phyloP scores from a whole-genome alignment of 2,329 filamentous ascomycete genomes.

The Aspergillus novofumigatus region DNA sequence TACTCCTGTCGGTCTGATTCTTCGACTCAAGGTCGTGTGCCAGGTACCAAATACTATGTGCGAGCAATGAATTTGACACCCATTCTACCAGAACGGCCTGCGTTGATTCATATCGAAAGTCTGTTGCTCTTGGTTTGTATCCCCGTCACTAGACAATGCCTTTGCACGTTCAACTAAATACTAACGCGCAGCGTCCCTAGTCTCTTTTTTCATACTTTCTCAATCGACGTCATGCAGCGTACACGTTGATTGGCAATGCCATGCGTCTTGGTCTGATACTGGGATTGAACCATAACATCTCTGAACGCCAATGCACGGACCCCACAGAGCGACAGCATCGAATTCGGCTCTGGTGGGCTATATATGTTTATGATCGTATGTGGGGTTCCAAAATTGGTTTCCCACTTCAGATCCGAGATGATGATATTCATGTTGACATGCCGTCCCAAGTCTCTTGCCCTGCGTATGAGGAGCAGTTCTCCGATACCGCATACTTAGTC shows the following conservation, averaged over 20 bases:
- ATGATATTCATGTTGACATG: slow-evolving; percentile 37
- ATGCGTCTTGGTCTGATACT: slow-evolving; percentile 38
- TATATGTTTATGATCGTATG: slow-evolving; percentile 36
- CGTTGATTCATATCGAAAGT: slow-evolving; percentile 38
- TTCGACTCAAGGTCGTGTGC: slow-evolving; percentile 22
- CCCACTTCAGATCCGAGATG: slow-evolving; percentile 43
- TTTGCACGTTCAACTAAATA: background rate
- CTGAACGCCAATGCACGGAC: slow-evolving; percentile 21
- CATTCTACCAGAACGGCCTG: slow-evolving; percentile 38
- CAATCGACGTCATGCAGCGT: slow-evolving; percentile 25
- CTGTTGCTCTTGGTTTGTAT: slow-evolving; percentile 31
- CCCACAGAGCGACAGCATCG: slow-evolving; percentile 31
- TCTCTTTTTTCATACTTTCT: slow-evolving; percentile 24
- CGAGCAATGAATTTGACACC: slow-evolving; percentile 34
- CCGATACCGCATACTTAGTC: slow-evolving; percentile 26
- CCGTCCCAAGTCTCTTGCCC: slow-evolving; percentile 20
- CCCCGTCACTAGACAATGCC: too few species aligned
- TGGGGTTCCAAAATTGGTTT: slow-evolving; percentile 45
- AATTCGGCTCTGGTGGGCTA: slow-evolving; percentile 29
- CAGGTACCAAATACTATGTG: slow-evolving; percentile 38
- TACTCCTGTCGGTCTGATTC: slow-evolving; percentile 32
- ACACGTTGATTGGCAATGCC: slow-evolving; percentile 29
- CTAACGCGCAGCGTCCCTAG: slow-evolving; percentile 7
- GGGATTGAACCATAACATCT: slow-evolving; percentile 37
- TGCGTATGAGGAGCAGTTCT: slow-evolving; percentile 25